Base-by-base conservation (phyloP, 345 rosid species). In the Barbarea vulgaris region DNA sequence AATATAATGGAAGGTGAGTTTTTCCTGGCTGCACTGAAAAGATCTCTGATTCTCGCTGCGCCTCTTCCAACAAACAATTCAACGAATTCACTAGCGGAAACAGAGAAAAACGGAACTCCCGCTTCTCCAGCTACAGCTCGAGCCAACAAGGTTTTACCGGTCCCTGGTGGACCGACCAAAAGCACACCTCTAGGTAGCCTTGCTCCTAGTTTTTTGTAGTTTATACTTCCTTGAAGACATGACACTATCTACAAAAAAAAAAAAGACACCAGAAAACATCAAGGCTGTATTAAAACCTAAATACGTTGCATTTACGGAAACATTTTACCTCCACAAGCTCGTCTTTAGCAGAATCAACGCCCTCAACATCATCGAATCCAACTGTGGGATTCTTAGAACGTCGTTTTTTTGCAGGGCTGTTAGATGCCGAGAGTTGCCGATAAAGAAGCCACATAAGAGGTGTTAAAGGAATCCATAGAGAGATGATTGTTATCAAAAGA, bases 61-160 rank as follows among this genome's bases (percentile, higher is more conserved):
- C 99, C 99, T 87, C 99, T 90, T 68, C 97, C 99, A 66, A 94
- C 99, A 84, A 90, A 94, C 83, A 94, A 25, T 82, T 94, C 99
- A 47, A 94, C 99, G 64, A 94, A 94, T 81, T 94, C 99, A 51
- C 99, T 91, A 17, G 99, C 99, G 27, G 99, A 91, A 56, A 88
- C 97, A 66, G 92, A 83, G 80, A 90, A 91, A 80, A 94, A 91
- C 1, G 99, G 99, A 41, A 90, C 97, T 81, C 97, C 97, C 0
- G 96, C 97, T 80, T 91, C 98, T 63, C 98, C 97, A 34, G 97
- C 97, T 59, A 91, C 97, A 24, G 97, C 98, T 67, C 97, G 92
- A 44, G 98, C 98, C 70, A 94, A 81, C 76, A 94, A 83, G 51
- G 97, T 94, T 81, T 94, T 94, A 74, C 98, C 98, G 0, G 97